Base-by-base conservation (phyloP, 768 basidiomycete genomes). In the Pulveroboletus sp. region DNA sequence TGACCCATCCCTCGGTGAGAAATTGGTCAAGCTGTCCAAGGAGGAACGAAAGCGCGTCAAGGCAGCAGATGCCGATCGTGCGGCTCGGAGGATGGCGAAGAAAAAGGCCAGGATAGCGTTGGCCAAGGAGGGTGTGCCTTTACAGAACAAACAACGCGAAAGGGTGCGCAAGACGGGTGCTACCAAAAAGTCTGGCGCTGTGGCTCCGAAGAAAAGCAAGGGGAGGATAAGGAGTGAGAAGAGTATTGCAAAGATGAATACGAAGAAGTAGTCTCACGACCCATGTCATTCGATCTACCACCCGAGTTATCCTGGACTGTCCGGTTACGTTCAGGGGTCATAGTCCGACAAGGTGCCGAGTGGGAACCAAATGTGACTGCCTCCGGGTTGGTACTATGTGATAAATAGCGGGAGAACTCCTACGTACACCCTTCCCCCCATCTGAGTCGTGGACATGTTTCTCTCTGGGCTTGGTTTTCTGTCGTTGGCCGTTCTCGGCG, bases 41-140 rank as follows among this genome's bases (percentile, higher is more conserved):
- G 87, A 90, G 19, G 89, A 87, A 54, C 80, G 95, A 51, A 96
- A 94, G 73, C 74, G 79, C 36, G 80, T 74, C 52, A 99, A 99
- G 70, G 76, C 84, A 3, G 62, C 77, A 20, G 86, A 98, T 65
- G 76, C 82, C 1, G 90, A 89, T 51, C 84, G 95, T 23, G 74
- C 92, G 35, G 87, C 85, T 35, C 74, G 95, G 41, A 76, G 95
- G 49, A 63, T 93, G 67, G 92, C 89, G 35, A 96, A 97, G 81
- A 96, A 96, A 71, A 87, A 86, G 68, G 78, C 82, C 29, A 75
- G 85, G 56, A 77, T 75, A 57, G 65, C 73, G 32, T 74, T 87
- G 63, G 68, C 61, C 22, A 68, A 71, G 45, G 62, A 70, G 55
- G 71, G 68, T 22, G 66, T 73, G 5, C 68, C 70, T 49, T 40